Percentiles rank a stretch among this genome's conserved stretches.
Conservation (phyloP, 495 filamentous ascomycete genomes). For the Bombardia bombarda region DNA sequence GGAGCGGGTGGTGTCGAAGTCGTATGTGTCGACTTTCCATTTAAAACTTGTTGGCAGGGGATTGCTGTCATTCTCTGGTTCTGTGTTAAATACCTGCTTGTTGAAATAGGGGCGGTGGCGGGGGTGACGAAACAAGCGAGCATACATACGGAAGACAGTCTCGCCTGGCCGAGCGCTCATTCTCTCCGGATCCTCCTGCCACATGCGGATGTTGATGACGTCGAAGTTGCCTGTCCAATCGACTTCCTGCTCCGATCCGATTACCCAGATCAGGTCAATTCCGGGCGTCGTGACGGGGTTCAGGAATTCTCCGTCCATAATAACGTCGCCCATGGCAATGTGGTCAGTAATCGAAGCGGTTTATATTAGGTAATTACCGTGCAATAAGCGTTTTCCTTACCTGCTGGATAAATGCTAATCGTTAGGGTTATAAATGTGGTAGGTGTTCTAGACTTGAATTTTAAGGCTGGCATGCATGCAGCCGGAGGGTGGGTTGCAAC, state of each 20-base stretch:
- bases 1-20: not conserved
- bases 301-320: no score
- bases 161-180: not conserved
- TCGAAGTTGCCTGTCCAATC: not conserved
- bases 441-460: no score
- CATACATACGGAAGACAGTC: not conserved
- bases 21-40: not conserved
- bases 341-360: no score
- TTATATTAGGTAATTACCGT: no score
- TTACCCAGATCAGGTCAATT: not conserved
- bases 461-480: no score
- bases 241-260: not conserved
- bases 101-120: not conserved
- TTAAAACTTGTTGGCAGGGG: not conserved
- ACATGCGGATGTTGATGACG: not conserved
- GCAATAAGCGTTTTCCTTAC: no score
- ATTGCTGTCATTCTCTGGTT: not conserved
- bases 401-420: no score
- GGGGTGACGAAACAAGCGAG: no score
- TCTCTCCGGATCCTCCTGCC: not conserved
- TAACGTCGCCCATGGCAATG: no score
- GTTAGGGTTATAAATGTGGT: no score
- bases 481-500: no score
- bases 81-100: not conserved
- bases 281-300: not conserved